These are phyloP conservation scores for Trichoderma semiorbis DNA, from an alignment of 2,329 filamentous ascomycete genomes.

Conservation along the genomic window DNA sequence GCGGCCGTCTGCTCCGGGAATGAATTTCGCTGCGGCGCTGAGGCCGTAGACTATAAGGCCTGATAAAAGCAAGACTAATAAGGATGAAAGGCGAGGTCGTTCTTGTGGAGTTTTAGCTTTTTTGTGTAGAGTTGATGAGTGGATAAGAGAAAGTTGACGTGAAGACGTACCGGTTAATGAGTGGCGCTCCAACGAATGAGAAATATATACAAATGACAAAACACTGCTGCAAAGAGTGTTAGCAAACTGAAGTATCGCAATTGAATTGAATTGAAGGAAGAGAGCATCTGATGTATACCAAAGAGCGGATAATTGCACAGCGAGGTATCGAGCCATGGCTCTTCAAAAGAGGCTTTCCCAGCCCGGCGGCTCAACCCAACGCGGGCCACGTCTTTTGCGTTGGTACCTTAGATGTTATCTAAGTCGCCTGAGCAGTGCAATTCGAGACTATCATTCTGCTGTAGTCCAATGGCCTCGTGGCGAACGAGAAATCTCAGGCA, in stretches of 20 bases:
- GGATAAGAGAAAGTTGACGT: background rate
- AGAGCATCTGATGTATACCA: background rate
- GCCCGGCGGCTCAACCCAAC: background rate
- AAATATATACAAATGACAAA: conserved; percentile 47
- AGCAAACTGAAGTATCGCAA: background rate
- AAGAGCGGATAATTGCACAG: conserved; percentile 17
- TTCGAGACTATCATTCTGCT: background rate
- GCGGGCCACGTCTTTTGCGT: background rate
- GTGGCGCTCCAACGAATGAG: conserved; percentile 45
- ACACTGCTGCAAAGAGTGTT: conserved; percentile 36
- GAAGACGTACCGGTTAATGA: conserved; percentile 43
- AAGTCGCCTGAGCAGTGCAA: background rate
- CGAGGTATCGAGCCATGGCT: conserved; percentile 16
- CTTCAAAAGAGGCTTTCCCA: background rate
- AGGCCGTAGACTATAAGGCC: conserved; percentile 39
- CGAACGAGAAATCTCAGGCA: background rate
- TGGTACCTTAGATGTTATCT: background rate
- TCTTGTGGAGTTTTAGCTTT: conserved; percentile 32
- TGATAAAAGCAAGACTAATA: conserved; percentile 46
- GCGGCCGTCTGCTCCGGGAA: conserved; percentile 46
- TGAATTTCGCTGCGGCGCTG: conserved; percentile 43
- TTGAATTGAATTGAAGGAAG: background rate
- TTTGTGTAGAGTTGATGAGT: background rate
- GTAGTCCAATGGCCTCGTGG: background rate
- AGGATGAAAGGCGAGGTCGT: conserved; percentile 46